Base-by-base conservation (phyloP, 306 rosid species). In the Calophaca sinica region DNA sequence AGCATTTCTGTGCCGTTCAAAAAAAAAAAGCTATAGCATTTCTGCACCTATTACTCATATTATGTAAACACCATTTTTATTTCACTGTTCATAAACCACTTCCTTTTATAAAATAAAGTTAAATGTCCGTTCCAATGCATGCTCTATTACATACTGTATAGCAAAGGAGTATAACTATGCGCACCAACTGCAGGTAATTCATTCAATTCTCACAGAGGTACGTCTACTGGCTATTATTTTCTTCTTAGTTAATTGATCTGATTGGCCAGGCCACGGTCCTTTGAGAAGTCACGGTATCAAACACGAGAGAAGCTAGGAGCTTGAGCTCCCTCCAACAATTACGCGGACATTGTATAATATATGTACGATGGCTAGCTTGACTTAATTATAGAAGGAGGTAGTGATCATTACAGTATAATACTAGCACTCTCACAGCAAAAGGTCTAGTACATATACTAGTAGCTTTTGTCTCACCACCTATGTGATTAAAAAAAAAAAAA, bases 281-380 rank as follows among this genome's bases (percentile, higher is more conserved):
- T 13, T 49, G 64, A 70, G 44, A 77, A 68, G 61, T 61, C n/a
- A 72, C n/a, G 48, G 59, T 4, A 74, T 74, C 26, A 20, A 11
- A 5, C 49, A 48, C 8, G 26, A 20, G 29, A 58, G 32, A 49
- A 33, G 13, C 13, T 26, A 7, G 48, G 48, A 49, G 44, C 28
- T 9, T 26, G 71, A 9, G 39, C 14, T 42, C 53, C 39, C 54
- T 15, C 31, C 7, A 54, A 54, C n/a, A 26, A 26, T n/a, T 11
- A 46, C 39, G 15, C 14, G 15, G 41, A 9, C 50, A 26, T 14
- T 1, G 68, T 7, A 13, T 59, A 20, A 20, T 7, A 31, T 59
- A 32, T 42, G 13, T 64, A 29, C 13, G 28, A 10, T 48, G 72
- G 29, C 26, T 20, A 20, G 26, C 38, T 61, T 29, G 61, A 48